Conservation (phyloP, 2,329 filamentous ascomycete species). For the Neofusicoccum umdonicola region DNA sequence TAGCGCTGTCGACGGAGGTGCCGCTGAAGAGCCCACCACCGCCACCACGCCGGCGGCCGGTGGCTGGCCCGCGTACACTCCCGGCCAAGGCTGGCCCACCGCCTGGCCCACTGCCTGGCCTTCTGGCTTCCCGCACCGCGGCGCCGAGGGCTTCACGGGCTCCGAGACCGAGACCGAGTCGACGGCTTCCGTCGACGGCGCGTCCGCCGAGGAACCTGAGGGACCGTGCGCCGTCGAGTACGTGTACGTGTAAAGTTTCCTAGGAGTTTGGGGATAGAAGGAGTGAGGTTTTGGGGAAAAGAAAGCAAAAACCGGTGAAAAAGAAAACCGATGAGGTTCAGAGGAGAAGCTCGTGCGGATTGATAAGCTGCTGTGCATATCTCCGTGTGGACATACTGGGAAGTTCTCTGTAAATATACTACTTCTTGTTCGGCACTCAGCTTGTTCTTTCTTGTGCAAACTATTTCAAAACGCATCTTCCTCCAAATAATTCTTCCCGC, state of each 20-base stretch:
- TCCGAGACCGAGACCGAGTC: not conserved
- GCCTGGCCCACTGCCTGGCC: not conserved
- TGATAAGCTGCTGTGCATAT: no score
- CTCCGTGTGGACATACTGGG: no score
- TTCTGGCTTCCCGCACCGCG: not conserved
- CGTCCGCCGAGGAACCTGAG: not conserved
- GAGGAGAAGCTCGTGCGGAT: not conserved
- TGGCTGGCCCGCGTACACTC: not conserved
- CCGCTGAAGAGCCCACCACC: not conserved
- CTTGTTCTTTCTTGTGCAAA: no score
- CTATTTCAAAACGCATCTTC: no score
- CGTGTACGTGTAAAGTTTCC: conserved; percentile 5
- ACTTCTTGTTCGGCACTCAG: not conserved
- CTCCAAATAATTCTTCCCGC: no score
- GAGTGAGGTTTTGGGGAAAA: not conserved
- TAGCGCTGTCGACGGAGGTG: not conserved
- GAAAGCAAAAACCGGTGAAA: not conserved
- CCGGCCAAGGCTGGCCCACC: not conserved
- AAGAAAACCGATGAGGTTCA: not conserved
- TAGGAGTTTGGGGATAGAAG: not conserved
- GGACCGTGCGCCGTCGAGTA: conserved; percentile 12
- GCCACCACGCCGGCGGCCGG: not conserved
- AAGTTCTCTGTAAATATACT: no score
- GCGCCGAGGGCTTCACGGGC: not conserved
- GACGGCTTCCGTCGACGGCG: not conserved